Conservation (phyloP, 2,329 filamentous ascomycete genomes). For the Rutstroemia sp. region DNA sequence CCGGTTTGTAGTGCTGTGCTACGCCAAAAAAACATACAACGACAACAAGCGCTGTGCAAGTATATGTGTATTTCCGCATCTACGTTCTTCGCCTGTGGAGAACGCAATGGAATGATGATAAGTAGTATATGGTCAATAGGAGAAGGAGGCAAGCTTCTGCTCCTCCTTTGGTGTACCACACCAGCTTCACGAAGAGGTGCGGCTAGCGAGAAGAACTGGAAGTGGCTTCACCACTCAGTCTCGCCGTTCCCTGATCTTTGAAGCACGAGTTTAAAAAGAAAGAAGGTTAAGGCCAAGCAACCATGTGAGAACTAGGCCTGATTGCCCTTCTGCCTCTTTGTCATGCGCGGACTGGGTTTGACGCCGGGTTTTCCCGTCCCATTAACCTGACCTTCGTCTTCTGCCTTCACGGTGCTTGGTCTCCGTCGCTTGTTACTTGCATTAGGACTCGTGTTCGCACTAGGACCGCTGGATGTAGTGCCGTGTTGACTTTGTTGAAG, state of each 20-base stretch:
- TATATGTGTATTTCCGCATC: too few species aligned
- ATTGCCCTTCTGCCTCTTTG: slow-evolving; percentile 32
- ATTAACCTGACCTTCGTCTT: slow-evolving; percentile 28
- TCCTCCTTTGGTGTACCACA: too few species aligned
- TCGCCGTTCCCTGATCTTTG: not conserved
- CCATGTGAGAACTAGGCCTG: slow-evolving; percentile 12
- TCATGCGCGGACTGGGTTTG: slow-evolving; percentile 35
- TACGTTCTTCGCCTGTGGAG: too few species aligned
- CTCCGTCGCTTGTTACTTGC: slow-evolving; percentile 33
- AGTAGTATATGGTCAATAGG: too few species aligned
- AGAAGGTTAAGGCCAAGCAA: not conserved
- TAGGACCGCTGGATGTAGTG: slow-evolving; percentile 57
- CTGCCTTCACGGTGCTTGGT: slow-evolving; percentile 33
- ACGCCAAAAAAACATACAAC: too few species aligned
- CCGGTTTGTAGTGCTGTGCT: too few species aligned
- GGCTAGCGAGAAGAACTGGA: too few species aligned
- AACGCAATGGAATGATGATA: too few species aligned
- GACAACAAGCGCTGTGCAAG: too few species aligned
- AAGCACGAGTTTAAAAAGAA: not conserved
- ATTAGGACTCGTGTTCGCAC: slow-evolving; percentile 50
- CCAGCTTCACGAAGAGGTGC: too few species aligned
- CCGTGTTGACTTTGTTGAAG: slow-evolving; percentile 62
- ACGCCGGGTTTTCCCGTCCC: slow-evolving; percentile 27
- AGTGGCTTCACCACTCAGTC: too few species aligned
- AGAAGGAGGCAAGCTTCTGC: too few species aligned